Percentiles rank a stretch among this genome's conserved stretches.
Evolutionary conservation across 495 filamentous ascomycete species (phyloP).

Genomic region (Cenococcum geophilum): DNA sequence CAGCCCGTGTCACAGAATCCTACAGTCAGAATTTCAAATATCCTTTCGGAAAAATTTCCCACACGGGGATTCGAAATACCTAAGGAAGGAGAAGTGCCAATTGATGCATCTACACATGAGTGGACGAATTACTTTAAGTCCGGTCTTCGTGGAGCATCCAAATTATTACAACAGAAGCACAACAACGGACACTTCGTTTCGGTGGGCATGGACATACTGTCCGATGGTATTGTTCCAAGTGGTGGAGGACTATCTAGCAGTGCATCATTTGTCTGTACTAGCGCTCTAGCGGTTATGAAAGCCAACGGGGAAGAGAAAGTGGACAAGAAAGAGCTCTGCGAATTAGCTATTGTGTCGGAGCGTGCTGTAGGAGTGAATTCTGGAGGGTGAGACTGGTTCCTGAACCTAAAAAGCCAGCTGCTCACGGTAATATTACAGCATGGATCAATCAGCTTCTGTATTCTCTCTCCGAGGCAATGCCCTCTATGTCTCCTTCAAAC

Average conservation of each 20-base stretch:
- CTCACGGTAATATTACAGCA: conserved; percentile 42
- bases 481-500: conserved; percentile 84
- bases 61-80: conserved; percentile 69
- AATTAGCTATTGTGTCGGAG: conserved; percentile 90
- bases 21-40: conserved; percentile 66
- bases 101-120: conserved; percentile 51
- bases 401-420: not conserved
- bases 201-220: conserved; percentile 76
- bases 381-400: conserved; percentile 61
- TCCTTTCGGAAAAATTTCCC: conserved; percentile 69
- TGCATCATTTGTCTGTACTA: conserved; percentile 89
- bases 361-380: conserved; percentile 93
- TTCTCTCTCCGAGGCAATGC: conserved; percentile 80
- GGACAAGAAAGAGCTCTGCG: conserved; percentile 81
- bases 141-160: conserved; percentile 73
- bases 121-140: conserved; percentile 99
- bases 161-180: conserved; percentile 66
- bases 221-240: conserved; percentile 86
- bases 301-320: conserved; percentile 76
- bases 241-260: conserved; percentile 90
- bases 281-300: conserved; percentile 78
- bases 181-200: conserved; percentile 52
- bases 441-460: conserved; percentile 98
- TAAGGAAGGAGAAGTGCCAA: conserved; percentile 37
- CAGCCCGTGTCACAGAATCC: conserved; percentile 43